Evolutionary conservation across 495 filamentous ascomycete species (phyloP).

Genomic region (Aspergillus hancockii): DNA sequence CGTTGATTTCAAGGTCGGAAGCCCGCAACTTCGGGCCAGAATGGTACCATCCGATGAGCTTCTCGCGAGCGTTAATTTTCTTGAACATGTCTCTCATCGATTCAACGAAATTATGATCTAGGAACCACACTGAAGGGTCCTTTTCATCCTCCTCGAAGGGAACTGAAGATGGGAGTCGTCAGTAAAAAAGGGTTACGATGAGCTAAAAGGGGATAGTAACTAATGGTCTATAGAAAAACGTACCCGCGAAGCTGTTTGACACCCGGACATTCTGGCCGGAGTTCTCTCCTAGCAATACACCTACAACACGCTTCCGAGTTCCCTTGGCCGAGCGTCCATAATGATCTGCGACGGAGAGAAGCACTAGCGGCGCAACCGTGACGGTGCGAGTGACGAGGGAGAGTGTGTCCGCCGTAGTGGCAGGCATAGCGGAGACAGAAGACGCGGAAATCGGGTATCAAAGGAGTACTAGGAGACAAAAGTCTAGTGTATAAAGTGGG

Average conservation of each 20-base stretch:
- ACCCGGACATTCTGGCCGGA: constrained; percentile 92
- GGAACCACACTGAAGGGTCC: constrained; percentile 97
- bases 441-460: constrained; percentile 8
- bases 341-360: constrained; percentile 97
- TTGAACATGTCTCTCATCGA: constrained; percentile 99
- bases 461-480: constrained; percentile 9
- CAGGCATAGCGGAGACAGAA: constrained; percentile 66
- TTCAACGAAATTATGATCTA: constrained; percentile 99
- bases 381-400: constrained; percentile 89
- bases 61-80: constrained; percentile 98
- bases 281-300: constrained; percentile 93
- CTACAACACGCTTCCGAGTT: constrained; percentile 90
- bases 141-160: constrained; percentile 99
- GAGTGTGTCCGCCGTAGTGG: constrained; percentile 92
- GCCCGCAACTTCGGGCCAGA: constrained; percentile 96
- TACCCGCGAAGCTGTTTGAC: constrained; percentile 98
- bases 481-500: not conserved
- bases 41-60: constrained; percentile 99
- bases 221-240: constrained; percentile 27
- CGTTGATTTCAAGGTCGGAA: constrained; percentile 98
- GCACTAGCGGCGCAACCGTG: constrained; percentile 95
- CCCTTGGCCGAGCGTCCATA: constrained; percentile 92
- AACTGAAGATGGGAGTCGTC: constrained; percentile 52
- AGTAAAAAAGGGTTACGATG: not conserved
- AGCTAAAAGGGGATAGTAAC: not conserved